Evolutionary conservation across 2,329 filamentous ascomycete species (phyloP).

Genomic region (Fusarium xylarioides): DNA sequence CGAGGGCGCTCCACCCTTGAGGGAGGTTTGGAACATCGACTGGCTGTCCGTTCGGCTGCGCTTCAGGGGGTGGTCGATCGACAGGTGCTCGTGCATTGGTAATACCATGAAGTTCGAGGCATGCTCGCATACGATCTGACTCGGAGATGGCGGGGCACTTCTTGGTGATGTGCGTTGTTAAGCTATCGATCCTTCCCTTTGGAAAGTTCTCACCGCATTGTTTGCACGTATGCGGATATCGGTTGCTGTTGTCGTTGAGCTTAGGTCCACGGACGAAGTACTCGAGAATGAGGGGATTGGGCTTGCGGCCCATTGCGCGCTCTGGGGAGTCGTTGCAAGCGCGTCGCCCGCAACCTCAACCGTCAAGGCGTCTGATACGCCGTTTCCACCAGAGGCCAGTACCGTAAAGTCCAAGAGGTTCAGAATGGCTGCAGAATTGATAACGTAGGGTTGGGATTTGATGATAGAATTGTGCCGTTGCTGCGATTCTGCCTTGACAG

Average conservation of each 20-base stretch:
- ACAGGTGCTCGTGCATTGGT: constrained; percentile 56
- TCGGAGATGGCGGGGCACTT: constrained; percentile 83
- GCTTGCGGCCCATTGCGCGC: constrained; percentile 78
- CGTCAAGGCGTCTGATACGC: constrained; percentile 26
- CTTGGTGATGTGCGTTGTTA: constrained; percentile 84
- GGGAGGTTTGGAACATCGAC: constrained; percentile 49
- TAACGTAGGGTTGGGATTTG: constrained; percentile 33
- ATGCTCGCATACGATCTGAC: constrained; percentile 78
- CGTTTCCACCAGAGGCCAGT: constrained; percentile 28
- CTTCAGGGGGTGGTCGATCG: constrained; percentile 44
- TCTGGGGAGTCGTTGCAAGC: constrained; percentile 38
- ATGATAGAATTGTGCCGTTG: constrained; percentile 41
- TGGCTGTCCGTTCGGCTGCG: constrained; percentile 44
- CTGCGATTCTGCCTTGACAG: constrained; percentile 51
- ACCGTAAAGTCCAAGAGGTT: constrained; percentile 24
- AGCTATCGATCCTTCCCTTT: constrained; percentile 85
- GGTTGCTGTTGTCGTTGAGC: constrained; percentile 87
- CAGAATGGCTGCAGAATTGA: constrained; percentile 2
- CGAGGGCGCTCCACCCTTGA: constrained; percentile 80
- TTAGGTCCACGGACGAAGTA: constrained; percentile 90
- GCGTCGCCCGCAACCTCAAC: constrained; percentile 40
- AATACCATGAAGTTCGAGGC: constrained; percentile 76
- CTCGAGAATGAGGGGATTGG: constrained; percentile 84
- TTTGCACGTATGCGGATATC: constrained; percentile 92
- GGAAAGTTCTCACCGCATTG: constrained; percentile 88